Base-by-base conservation (phyloP, 2,329 filamentous ascomycete species). In the Clathrospora elynae region DNA sequence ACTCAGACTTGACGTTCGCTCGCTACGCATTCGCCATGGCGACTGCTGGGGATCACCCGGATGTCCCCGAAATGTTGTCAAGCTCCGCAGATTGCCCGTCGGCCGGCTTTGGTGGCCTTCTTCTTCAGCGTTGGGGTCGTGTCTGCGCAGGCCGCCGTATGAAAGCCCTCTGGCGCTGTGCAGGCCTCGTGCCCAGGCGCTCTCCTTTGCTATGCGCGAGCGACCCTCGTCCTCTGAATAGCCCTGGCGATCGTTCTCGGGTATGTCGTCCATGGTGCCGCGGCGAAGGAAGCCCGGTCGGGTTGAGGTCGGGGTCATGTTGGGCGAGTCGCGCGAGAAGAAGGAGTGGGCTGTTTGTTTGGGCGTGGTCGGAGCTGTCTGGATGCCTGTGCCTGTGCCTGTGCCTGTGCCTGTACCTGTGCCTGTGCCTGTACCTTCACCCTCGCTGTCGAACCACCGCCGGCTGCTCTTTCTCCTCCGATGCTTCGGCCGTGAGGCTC, bases 311-410 rank as follows among this genome's bases (percentile, higher is more conserved):
- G 65, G 68, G 3, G 67, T 70, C 25, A 50, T 52, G 14, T 46
- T 62, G 18, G 70, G 69, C 17, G 68, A 70, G 46, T 70, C 67
- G 35, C 75, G 72, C 7, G 74, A 73, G 46, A 73, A 73, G 71
- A 83, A 76, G 55, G 57, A 71, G 34, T 75, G 71, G 30, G 77
- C 74, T 6, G 80, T 77, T 2, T 72, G 71, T 59, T 76, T 78
- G 4, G 81, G 82, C 1, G 88, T 90, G 26, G 80, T 83, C 1
- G 88, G 88, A 2, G 83, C 80, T 5, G 87, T 86, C 46, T 82
- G 77, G 47, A 68, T 77, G 48, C 64, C n/a, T n/a, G n/a, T n/a
- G n/a, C n/a, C n/a, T n/a, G n/a, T n/a, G n/a, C n/a, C n/a, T n/a
- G n/a, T n/a, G n/a, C n/a, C n/a, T n/a, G n/a, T n/a, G n/a, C n/a